Base-by-base conservation (phyloP, 2,329 filamentous ascomycete species). In the Colletotrichum higginsianum region DNA sequence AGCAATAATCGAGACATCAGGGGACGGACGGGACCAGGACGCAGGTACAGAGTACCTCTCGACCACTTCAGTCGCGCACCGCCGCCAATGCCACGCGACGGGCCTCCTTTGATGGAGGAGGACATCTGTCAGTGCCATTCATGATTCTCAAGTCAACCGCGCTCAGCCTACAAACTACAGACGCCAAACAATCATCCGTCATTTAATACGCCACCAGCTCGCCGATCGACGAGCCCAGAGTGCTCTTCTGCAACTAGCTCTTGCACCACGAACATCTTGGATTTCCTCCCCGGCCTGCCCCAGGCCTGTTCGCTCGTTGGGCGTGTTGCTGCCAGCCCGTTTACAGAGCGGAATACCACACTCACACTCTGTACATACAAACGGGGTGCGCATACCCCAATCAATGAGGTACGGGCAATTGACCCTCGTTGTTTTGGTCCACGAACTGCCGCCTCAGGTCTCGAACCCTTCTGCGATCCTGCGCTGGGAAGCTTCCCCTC, bases 381-480 rank as follows among this genome's bases (percentile, higher is more conserved):
- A 60, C 40, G 38, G 38, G 23, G 38, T 15, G 18, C 56, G 23
- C 8, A 9, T 18, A 13, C 1, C 44, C 47, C 13, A 53, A 26
- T 21, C 4, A 13, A 26, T 30, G 35, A 38, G 35, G 8, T n/a
- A 30, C 18, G 30, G 11, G 44, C 26, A 61, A 47, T 8, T 47
- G 15, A n/a, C 57, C 35, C 40, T 11, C 56, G 21, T 60, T 61
- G 35, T 30, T 30, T 50, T 61, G 55, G 23, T 16, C 38, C 53
- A 66, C 60, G 44, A 58, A 71, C 64, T 71, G 50, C 50, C 63
- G 57, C 56, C 57, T 57, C 57, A 30, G 46, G 58, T 68, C 65
- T 63, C 58, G 57, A 71, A 52, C 57, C 62, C 62, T 70, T 47
- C 46, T 56, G 49, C 47, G 63, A 57, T 57, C 63, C 64, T 71